Evolutionary conservation across 2,329 filamentous ascomycete genomes (phyloP).

Genomic region (Verticillium albo-atrum): DNA sequence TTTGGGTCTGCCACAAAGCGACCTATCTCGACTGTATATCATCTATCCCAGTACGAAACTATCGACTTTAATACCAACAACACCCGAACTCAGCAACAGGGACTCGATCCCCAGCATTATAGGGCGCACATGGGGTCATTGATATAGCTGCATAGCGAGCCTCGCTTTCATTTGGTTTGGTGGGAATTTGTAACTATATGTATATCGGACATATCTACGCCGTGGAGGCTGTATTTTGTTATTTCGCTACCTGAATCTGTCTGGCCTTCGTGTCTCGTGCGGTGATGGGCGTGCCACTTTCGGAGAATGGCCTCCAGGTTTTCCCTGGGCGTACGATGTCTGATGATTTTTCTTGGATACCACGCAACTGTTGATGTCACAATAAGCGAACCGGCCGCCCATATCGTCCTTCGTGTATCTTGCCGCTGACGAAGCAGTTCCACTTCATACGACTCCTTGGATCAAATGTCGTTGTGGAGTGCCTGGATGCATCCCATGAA

Average conservation of each 20-base stretch:
- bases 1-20: background rate
- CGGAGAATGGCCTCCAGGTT: too few species aligned
- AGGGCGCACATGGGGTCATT: background rate
- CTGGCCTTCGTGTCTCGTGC: background rate
- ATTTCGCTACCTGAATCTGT: background rate
- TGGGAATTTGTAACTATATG: background rate
- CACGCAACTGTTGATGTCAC: too few species aligned
- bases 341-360: too few species aligned
- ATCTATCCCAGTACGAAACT: background rate
- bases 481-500: too few species aligned
- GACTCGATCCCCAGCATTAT: background rate
- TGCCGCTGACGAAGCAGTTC: too few species aligned
- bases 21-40: background rate
- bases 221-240: background rate
- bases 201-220: background rate
- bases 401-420: too few species aligned
- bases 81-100: background rate
- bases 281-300: background rate
- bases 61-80: background rate
- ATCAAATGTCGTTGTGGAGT: too few species aligned
- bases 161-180: background rate
- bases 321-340: too few species aligned
- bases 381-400: too few species aligned
- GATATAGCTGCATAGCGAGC: background rate
- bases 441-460: too few species aligned